Base-by-base conservation (phyloP, 345 rosid genomes). In the Adansonia digitata region DNA sequence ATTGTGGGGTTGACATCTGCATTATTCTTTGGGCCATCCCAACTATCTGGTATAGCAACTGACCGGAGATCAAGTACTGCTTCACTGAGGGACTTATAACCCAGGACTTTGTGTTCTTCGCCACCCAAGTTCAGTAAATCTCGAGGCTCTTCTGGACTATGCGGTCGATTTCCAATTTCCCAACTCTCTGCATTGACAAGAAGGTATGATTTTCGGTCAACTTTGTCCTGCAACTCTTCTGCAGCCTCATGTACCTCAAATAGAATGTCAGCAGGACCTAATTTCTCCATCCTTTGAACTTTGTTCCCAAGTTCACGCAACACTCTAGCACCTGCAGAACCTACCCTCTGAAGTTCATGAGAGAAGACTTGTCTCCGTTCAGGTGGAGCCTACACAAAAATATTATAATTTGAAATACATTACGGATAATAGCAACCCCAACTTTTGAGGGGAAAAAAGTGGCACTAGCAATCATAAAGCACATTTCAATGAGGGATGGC, bases 151-250 rank as follows among this genome's bases (percentile, higher is more conserved):
- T 76, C 74, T 26, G 42, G 60, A 31, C 76, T 86, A 60, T 85
- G 83, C 31, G 74, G 74, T 48, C 92, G 81, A 68, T 81, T 86
- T 73, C 97, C 94, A 10, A 92, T 88, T 84, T 92, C 94, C 98
- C 98, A 94, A 80, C 82, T 68, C 77, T 91, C 98, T 0, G 95
- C 86, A 73, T 92, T 88, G 80, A 92, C 97, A 8, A 92, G 84
- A 79, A 92, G 87, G 86, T 92, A 92, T 1, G 98, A 92, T 67
- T 86, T 94, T 66, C 84, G 83, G 84, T 94, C 98, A 39, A 94
- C 74, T 79, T 89, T 92, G 68, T 71, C 70, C 75, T 91, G 97
- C 85, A 94, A 49, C 60, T 85, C 91, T 74, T 92, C 98, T 31
- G 94, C 97, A 71, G 97, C 97, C 45, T 85, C 75, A 2, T 85